A percentile compares a stretch with the other conserved stretches of the same genome.
phyloP scores from a whole-genome alignment of 108 stramenopile species.

The Cyclotella baltica region DNA sequence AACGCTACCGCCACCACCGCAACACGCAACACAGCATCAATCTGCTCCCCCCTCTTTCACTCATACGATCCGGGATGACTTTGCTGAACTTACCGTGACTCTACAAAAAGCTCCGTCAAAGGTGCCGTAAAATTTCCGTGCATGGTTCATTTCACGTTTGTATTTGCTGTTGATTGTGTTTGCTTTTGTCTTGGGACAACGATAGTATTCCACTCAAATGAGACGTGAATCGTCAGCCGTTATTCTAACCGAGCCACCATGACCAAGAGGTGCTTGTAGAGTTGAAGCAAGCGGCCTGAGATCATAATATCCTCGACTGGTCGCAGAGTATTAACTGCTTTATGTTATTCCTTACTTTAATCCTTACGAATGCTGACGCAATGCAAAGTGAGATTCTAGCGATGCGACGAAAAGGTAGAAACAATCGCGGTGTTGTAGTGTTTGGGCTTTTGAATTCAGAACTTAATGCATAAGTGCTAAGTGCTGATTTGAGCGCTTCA shows the following conservation, averaged over 20 bases:
- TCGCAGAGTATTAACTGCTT: background rate
- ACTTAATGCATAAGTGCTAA: slow-evolving; percentile 20
- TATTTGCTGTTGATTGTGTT: slow-evolving; percentile 11
- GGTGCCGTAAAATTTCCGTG: slow-evolving; percentile 36
- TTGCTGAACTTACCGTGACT: too few species aligned
- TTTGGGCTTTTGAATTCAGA: background rate
- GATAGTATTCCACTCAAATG: slow-evolving; percentile 34
- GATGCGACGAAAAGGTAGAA: slow-evolving; percentile 49
- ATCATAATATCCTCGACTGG: background rate
- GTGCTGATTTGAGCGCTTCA: slow-evolving; percentile 26
- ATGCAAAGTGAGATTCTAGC: slow-evolving; percentile 45
- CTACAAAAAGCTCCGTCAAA: too few species aligned
- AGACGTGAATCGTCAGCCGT: background rate
- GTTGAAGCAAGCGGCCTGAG: background rate
- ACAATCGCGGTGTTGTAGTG: slow-evolving; percentile 21
- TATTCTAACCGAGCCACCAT: background rate
- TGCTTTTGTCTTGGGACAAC: background rate
- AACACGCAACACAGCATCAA: too few species aligned
- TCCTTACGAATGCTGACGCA: slow-evolving; percentile 47
- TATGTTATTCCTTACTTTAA: slow-evolving; percentile 22
- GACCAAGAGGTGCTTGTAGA: background rate
- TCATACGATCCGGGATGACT: too few species aligned
- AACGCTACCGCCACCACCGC: too few species aligned
- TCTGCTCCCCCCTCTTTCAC: too few species aligned
- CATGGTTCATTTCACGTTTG: slow-evolving; percentile 39